A percentile compares a stretch with the other conserved stretches of the same genome.
Conservation (phyloP, 768 basidiomycete species). For the Boletus tomentosulus region DNA sequence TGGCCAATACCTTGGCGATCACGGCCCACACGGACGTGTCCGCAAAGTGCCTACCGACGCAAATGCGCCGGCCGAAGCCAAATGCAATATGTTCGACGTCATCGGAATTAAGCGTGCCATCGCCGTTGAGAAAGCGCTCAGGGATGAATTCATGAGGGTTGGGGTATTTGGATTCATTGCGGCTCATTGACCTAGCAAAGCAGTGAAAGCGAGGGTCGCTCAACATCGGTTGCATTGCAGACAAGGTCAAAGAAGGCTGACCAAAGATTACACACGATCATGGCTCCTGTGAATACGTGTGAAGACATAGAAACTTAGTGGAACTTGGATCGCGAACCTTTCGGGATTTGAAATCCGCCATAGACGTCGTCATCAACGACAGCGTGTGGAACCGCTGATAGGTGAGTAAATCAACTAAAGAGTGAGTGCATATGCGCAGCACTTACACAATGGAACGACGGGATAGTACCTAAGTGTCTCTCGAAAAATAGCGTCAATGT, state of each 20-base stretch:
- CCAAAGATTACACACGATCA: slow-evolving; percentile 19
- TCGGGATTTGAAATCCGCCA: slow-evolving; percentile 49
- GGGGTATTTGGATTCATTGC: slow-evolving; percentile 32
- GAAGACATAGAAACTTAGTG: neutral
- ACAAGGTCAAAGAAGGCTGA: neutral
- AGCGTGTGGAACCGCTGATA: slow-evolving; percentile 28
- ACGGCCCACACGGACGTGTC: slow-evolving; percentile 22
- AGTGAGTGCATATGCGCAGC: neutral
- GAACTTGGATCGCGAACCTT: slow-evolving; percentile 14
- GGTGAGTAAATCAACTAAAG: neutral
- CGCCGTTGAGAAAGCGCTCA: slow-evolving; percentile 36
- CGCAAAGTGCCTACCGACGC: slow-evolving; percentile 26
- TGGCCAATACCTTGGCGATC: slow-evolving; percentile 16
- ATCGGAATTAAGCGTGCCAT: slow-evolving; percentile 17
- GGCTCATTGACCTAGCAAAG: slow-evolving; percentile 22
- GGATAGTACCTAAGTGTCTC: slow-evolving; percentile 17
- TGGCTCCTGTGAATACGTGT: slow-evolving; percentile 10
- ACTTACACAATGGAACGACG: slow-evolving; percentile 15
- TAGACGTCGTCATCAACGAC: slow-evolving; percentile 41
- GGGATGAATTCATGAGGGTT: slow-evolving; percentile 36
- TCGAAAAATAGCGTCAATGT: slow-evolving; percentile 18
- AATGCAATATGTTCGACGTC: slow-evolving; percentile 11
- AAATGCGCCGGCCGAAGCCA: slow-evolving; percentile 31
- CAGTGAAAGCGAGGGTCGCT: neutral
- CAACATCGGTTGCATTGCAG: neutral